Conservation (phyloP, 257 asterid genomes). For the Lycium ferocissimum region DNA sequence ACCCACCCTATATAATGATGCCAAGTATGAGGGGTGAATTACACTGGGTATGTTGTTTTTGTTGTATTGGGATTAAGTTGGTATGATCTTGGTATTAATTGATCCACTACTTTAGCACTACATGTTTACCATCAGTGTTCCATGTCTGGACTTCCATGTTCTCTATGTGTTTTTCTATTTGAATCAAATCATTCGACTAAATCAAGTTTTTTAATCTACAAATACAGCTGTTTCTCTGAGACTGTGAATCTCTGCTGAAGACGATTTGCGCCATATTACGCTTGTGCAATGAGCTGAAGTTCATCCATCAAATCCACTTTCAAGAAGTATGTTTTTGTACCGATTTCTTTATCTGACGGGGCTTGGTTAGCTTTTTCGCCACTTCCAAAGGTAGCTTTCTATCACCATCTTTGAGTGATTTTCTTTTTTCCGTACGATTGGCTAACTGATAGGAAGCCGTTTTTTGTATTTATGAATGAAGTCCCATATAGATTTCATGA, state of each 20-base stretch:
- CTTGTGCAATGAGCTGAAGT: constrained; percentile 22
- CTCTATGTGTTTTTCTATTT: constrained; percentile 1
- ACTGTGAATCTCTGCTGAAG: constrained; percentile 18
- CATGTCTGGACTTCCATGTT: background rate
- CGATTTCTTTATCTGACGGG: constrained; percentile 34
- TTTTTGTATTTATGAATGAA: constrained; percentile 18
- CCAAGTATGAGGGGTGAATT: constrained; percentile 1
- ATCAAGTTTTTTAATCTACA: constrained; percentile 5
- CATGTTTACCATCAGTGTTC: background rate
- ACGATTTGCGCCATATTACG: background rate
- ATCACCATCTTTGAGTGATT: background rate
- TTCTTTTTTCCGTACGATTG: background rate
- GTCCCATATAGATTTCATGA: background rate
- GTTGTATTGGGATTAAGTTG: constrained; percentile 9
- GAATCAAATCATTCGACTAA: constrained; percentile 25
- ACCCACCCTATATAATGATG: background rate
- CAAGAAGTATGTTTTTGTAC: constrained; percentile 26
- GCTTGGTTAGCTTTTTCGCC: constrained; percentile 36
- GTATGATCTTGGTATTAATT: constrained; percentile 10
- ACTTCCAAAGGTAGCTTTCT: constrained; percentile 37
- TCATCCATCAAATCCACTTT: background rate
- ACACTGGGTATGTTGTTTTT: too few relatives aligned
- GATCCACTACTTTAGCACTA: background rate
- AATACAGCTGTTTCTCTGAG: constrained; percentile 16
- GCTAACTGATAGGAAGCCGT: constrained; percentile 7